These are phyloP conservation scores for Diaporthe sp. DNA, from an alignment of 2,329 filamentous ascomycete genomes.

Conservation along the genomic window DNA sequence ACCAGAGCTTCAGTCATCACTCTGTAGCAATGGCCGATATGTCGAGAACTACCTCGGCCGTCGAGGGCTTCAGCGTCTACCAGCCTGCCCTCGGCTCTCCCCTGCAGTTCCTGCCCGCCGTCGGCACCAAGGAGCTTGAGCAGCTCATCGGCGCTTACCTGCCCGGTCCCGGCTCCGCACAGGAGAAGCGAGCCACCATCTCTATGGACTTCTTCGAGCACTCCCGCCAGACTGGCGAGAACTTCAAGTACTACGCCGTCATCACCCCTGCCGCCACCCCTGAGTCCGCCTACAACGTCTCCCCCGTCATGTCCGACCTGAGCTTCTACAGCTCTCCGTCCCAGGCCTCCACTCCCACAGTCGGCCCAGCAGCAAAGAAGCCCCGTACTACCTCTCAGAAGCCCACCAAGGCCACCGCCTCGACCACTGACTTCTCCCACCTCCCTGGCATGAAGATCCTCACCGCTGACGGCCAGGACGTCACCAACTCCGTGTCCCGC, in stretches of 20 bases:
- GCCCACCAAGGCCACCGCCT: slow-evolving; percentile 38
- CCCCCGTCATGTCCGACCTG: slow-evolving; percentile 62
- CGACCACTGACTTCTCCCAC: slow-evolving; percentile 59
- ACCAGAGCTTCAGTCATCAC: not conserved
- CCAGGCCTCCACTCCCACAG: slow-evolving; percentile 38
- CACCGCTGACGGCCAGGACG: slow-evolving; percentile 72
- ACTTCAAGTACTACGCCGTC: slow-evolving; percentile 72
- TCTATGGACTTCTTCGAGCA: slow-evolving; percentile 72
- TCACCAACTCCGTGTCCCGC: slow-evolving; percentile 72
- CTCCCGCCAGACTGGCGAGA: slow-evolving; percentile 65
- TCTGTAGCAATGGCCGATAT: slow-evolving; percentile 49
- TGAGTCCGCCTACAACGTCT: slow-evolving; percentile 63
- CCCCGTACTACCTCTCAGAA: slow-evolving; percentile 47
- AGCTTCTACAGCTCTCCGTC: slow-evolving; percentile 56
- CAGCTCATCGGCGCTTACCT: slow-evolving; percentile 70
- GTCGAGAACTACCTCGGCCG: slow-evolving; percentile 50
- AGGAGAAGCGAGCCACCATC: slow-evolving; percentile 70
- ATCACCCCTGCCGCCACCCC: slow-evolving; percentile 52
- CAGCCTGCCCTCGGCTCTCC: slow-evolving; percentile 68
- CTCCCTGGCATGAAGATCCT: slow-evolving; percentile 76
- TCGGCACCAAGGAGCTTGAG: slow-evolving; percentile 73
- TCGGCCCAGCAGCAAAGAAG: slow-evolving; percentile 41
- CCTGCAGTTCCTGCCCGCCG: slow-evolving; percentile 75
- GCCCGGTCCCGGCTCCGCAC: slow-evolving; percentile 63
- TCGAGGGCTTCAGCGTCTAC: slow-evolving; percentile 70